Conservation (phyloP, 495 filamentous ascomycete genomes). For the Penicillium subrubescens region DNA sequence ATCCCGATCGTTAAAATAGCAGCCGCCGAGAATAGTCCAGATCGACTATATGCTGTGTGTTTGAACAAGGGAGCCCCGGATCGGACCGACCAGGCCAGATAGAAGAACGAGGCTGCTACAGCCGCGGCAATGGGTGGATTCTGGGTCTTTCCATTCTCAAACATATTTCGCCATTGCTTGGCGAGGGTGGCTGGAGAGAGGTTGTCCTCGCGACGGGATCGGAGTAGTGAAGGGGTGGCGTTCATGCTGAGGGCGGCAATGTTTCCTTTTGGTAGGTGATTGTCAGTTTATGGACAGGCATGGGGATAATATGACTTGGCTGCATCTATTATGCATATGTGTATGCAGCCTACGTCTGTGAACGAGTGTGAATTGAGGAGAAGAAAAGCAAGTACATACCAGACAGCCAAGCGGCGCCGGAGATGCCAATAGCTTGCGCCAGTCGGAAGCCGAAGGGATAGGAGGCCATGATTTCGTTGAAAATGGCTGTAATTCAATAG, state of each 20-base stretch:
- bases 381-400: conserved; percentile 20
- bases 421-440: conserved; percentile 37
- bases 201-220: conserved; percentile 30
- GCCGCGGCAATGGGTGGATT: conserved; percentile 37
- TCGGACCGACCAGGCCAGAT: conserved; percentile 42
- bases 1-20: conserved; percentile 40
- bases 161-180: conserved; percentile 34
- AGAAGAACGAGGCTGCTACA: conserved; percentile 37
- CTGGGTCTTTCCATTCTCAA: conserved; percentile 35
- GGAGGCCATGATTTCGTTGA: conserved; percentile 21
- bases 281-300: neutral
- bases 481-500: neutral
- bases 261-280: conserved; percentile 31
- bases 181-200: conserved; percentile 27
- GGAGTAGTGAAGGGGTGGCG: conserved; percentile 35
- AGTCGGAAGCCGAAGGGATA: conserved; percentile 26
- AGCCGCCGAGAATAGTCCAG: conserved; percentile 28
- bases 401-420: conserved; percentile 35
- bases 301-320: neutral
- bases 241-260: conserved; percentile 37
- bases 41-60: conserved; percentile 15
- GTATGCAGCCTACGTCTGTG: neutral
- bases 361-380: neutral
- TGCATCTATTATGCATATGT: neutral
- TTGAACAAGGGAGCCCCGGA: conserved; percentile 28